Evolutionary conservation across 352 stramenopile genomes (phyloP), one percentile per base, ranked within the genome.

Genomic region (Phytophthora uliginosa): DNA sequence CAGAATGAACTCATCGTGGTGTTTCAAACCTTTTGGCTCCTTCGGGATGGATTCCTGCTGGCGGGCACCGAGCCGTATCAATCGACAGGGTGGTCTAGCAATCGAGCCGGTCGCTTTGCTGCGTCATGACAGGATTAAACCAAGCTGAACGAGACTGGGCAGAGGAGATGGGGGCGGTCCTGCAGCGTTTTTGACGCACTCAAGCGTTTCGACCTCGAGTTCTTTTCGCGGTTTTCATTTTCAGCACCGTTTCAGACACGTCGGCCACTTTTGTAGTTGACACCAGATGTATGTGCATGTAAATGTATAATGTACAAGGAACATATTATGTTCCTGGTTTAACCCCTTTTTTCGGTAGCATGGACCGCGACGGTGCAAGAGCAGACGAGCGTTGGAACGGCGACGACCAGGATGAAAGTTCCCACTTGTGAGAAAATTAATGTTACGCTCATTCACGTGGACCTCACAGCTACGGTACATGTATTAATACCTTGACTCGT

Each of bases 21-120:
- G n/a, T 34, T 69, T 66, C 24, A 68, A 63, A 48, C 54, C 45
- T 52, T 26, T 28, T 52, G 58, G 47, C 26, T 57, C 45, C 34
- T 56, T 56, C 40, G 3, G 50, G 58, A 67, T 40, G 50, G 65
- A 72, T 40, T 28, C 45, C 47, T 58, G 60, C 34, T 64, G 45
- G 63, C n/a, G 63, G 34, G 50, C n/a, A 54, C 47, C 13, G 42
- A 45, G n/a, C 36, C 53, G 60, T 17, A 22, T 52, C 34, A 13
- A 58, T 57, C 63, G 34, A 68, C 69, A 72, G 42, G 52, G 40
- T 10, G 13, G 4, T 17, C 53, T 59, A 50, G 24, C 58, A 65
- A 77, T 77, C 71, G 66, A 71, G 71, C 71, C 71, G 66, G 71
- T 77, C 33, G 47, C 50, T 59, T 34, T 63, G 55, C 56, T 55